A percentile compares a stretch with the other conserved stretches of the same genome.
Evolutionary conservation across 179 eudicot genomes (phyloP).

Genomic region (Sideroxylon spinosum): DNA sequence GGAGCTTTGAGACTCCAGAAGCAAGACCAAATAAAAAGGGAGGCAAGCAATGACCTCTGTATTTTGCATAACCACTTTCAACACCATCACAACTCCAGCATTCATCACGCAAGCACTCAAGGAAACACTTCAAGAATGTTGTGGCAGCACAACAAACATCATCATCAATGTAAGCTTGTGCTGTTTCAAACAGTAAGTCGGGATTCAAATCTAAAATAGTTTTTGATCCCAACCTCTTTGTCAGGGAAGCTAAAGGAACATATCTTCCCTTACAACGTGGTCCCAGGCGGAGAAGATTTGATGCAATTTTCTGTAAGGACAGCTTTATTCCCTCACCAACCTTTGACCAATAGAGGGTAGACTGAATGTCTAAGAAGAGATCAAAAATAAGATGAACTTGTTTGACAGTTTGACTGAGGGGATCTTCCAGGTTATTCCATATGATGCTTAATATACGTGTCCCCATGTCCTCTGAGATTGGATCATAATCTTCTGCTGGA

Average conservation of each 20-base stretch:
- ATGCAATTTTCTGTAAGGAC: conserved; percentile 52
- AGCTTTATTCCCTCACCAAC: conserved; percentile 41
- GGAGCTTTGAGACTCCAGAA: conserved; percentile 71
- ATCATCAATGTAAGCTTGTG: conserved; percentile 75
- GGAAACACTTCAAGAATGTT: conserved; percentile 83
- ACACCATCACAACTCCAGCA: conserved; percentile 83
- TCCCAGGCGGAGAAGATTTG: conserved; percentile 75
- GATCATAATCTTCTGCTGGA: conserved; percentile 31
- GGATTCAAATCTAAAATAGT: conserved; percentile 65
- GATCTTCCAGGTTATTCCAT: conserved; percentile 96
- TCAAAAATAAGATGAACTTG: conserved; percentile 95
- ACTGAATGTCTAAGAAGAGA: conserved; percentile 77
- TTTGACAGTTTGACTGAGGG: conserved; percentile 93
- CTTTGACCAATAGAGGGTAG: conserved; percentile 45
- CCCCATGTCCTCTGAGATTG: conserved; percentile 60
- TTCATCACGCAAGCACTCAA: conserved; percentile 85
- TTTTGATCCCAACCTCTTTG: conserved; percentile 84
- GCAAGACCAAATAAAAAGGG: conserved; percentile 81
- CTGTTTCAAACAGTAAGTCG: conserved; percentile 56
- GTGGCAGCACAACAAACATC: conserved; percentile 96
- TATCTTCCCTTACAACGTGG: conserved; percentile 95
- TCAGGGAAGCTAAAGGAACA: conserved; percentile 83
- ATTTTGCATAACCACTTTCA: conserved; percentile 64
- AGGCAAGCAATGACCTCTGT: conserved; percentile 69
- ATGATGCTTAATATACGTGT: conserved; percentile 58